phyloP scores from a whole-genome alignment of 202 grass and related monocot genomes.

The Schoenoplectus tabernaemontani region DNA sequence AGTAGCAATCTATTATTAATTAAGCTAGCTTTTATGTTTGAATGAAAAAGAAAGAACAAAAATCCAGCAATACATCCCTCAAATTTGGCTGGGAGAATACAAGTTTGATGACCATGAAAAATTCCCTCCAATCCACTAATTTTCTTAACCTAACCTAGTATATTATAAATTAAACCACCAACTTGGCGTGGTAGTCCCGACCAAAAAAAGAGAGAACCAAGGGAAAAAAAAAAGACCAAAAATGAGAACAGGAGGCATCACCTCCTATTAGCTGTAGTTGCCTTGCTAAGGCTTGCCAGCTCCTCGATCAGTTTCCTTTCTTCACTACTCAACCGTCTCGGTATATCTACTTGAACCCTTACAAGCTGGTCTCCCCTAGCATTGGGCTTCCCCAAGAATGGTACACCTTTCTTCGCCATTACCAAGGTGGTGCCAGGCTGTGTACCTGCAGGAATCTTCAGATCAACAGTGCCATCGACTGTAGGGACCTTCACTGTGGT shows the following conservation, averaged over 20 bases:
- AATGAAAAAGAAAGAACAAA: not conserved
- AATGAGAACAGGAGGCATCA: constrained; percentile 21
- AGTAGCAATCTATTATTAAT: not conserved
- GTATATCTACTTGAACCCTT: constrained; percentile 94
- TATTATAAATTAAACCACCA: not conserved
- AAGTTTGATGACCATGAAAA: not conserved
- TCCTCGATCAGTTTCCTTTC: constrained; percentile 94
- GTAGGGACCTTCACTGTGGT: constrained; percentile 88
- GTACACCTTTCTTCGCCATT: constrained; percentile 96
- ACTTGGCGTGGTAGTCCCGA: not conserved
- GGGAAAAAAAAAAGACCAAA: not conserved
- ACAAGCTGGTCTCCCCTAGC: constrained; percentile 80
- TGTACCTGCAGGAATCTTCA: constrained; percentile 89
- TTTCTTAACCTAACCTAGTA: constrained; percentile 12
- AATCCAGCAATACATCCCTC: not conserved
- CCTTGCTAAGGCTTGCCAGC: constrained; percentile 57
- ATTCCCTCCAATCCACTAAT: not conserved
- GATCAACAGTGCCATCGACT: constrained; percentile 74
- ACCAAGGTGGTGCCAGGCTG: constrained; percentile 89
- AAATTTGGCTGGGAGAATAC: constrained; percentile 1
- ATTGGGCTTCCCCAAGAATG: constrained; percentile 74
- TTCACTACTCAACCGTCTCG: constrained; percentile 68
- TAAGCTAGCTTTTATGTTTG: not conserved
- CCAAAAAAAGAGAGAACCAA: not conserved
- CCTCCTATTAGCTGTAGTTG: constrained; percentile 49